Percentiles rank a stretch among this genome's conserved stretches.
phyloP scores from a whole-genome alignment of 257 asterid genomes.

The Hygrophila difformis region DNA sequence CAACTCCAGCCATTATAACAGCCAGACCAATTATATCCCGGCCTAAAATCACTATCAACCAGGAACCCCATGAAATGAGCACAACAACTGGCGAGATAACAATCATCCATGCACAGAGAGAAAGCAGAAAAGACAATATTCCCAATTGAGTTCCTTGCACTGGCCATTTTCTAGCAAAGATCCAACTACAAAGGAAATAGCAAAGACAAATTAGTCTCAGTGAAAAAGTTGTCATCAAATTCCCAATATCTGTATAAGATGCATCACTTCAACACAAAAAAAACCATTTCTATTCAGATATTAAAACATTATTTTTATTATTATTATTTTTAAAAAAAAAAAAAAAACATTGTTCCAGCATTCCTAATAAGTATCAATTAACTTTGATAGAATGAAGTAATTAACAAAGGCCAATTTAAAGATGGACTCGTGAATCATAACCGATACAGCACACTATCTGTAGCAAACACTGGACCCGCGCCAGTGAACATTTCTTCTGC shows the following conservation, averaged over 20 bases:
- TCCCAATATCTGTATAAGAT: not conserved
- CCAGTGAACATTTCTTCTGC: no score
- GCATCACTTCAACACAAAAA: not conserved
- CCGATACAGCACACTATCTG: no score
- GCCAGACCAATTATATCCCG: slow-evolving; percentile 94
- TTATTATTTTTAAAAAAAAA: no score
- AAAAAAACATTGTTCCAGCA: not conserved
- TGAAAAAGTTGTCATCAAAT: slow-evolving; percentile 1
- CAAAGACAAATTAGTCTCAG: slow-evolving; percentile 19
- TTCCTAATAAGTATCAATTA: not conserved
- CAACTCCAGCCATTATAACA: slow-evolving; percentile 95
- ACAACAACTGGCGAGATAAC: slow-evolving; percentile 84
- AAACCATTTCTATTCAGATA: not conserved
- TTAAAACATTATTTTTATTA: not conserved
- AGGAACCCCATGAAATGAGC: slow-evolving; percentile 85
- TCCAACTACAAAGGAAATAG: slow-evolving; percentile 68
- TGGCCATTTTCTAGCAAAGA: slow-evolving; percentile 98
- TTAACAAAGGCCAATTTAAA: not conserved
- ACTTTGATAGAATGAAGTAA: not conserved
- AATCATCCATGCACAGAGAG: slow-evolving; percentile 70
- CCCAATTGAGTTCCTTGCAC: slow-evolving; percentile 92
- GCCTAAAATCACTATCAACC: slow-evolving; percentile 87
- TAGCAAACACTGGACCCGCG: no score
- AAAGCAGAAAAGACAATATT: slow-evolving; percentile 64
- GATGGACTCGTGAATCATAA: no score